phyloP scores from a whole-genome alignment of 208 protist species.

The Trypanosoma platydactyli region DNA sequence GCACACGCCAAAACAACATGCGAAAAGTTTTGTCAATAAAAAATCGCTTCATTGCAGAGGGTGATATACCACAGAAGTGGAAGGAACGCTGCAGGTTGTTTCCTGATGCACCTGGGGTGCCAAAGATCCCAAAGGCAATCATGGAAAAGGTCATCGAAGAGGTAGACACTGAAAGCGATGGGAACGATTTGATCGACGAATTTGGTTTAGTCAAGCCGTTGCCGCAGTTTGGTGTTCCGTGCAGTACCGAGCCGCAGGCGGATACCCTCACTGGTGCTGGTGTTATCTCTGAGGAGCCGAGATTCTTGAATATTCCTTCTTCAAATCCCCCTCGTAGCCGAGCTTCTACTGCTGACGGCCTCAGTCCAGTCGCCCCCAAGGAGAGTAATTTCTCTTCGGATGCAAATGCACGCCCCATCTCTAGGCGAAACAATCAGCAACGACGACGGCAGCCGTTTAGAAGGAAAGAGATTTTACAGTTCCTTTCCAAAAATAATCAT shows the following conservation, averaged over 20 bases:
- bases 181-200: conserved; percentile 34
- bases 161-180: conserved; percentile 37
- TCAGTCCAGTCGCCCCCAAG: no score
- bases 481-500: background rate
- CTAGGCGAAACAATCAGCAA: no score
- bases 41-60: conserved; percentile 28
- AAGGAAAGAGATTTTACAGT: background rate
- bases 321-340: no score
- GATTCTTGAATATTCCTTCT: no score
- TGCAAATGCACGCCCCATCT: no score
- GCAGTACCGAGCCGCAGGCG: no score
- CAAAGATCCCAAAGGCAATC: conserved; percentile 29
- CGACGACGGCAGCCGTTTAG: no score
- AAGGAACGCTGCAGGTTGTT: conserved; percentile 26
- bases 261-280: background rate
- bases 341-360: no score
- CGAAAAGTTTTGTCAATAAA: conserved; percentile 32
- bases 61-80: conserved; percentile 30
- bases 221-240: conserved; percentile 9
- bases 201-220: conserved; percentile 16
- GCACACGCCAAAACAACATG: conserved; percentile 36
- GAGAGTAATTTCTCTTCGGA: no score
- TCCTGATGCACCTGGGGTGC: conserved; percentile 33
- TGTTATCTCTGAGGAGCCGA: background rate
- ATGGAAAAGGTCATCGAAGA: conserved; percentile 20